Evolutionary conservation across 139 green algal genomes (phyloP).

Genomic region (Nannochloris sp.): DNA sequence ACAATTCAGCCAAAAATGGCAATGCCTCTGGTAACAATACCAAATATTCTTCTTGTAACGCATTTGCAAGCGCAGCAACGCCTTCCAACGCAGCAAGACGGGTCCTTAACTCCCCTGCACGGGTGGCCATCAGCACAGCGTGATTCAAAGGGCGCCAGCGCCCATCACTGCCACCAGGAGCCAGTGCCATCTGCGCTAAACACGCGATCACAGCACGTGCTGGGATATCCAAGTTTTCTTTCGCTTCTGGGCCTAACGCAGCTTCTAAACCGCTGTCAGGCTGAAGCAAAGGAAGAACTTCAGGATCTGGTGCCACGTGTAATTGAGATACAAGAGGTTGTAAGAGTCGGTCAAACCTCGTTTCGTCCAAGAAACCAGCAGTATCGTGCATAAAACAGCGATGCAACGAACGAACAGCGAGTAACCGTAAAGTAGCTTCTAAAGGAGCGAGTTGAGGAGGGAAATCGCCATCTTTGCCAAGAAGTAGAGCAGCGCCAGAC

Average conservation of each 20-base stretch:
- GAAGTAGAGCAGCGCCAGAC: background rate
- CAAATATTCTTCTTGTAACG: conserved; percentile 81
- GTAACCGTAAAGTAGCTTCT: conserved; percentile 22
- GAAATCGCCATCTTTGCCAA: background rate
- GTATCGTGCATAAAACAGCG: conserved; percentile 77
- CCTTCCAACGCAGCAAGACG: conserved; percentile 25
- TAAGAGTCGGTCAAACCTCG: conserved; percentile 56
- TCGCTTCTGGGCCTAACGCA: background rate
- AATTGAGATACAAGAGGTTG: conserved; percentile 51
- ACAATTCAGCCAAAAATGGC: conserved; percentile 83
- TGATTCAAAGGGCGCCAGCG: conserved; percentile 84
- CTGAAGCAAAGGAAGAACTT: conserved; percentile 1
- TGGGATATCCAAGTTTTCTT: conserved; percentile 16
- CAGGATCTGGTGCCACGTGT: conserved; percentile 7
- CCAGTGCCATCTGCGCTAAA: conserved; percentile 68
- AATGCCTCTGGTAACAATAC: conserved; percentile 67
- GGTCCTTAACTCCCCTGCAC: conserved; percentile 6
- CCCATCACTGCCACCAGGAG: conserved; percentile 56
- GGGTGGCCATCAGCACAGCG: conserved; percentile 37
- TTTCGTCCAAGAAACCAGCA: conserved; percentile 49
- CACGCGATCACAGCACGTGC: conserved; percentile 14
- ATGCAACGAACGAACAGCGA: conserved; percentile 68
- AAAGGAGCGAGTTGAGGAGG: conserved; percentile 6
- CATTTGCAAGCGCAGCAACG: conserved; percentile 34
- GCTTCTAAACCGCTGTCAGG: background rate